Evolutionary conservation across 345 rosid genomes (phyloP).

Genomic region (Populus euphratica): DNA sequence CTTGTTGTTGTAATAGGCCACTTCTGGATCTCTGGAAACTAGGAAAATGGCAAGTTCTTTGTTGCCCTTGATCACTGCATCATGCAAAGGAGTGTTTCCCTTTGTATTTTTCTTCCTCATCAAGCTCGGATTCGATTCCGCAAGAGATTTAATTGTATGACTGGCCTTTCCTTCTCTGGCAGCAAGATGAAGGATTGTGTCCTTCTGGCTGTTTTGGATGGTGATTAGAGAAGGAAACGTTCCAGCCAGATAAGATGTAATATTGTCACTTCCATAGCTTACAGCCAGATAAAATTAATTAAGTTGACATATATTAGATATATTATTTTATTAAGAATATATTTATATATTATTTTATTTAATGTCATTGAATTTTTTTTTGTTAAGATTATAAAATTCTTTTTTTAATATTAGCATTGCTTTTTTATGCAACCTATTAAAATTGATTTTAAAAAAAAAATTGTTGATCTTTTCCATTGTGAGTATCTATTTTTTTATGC

Average conservation of each 20-base stretch:
- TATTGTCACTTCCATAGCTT: not conserved
- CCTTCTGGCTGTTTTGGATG: not conserved
- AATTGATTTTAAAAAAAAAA: no score
- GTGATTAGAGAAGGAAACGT: not conserved
- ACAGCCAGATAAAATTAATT: not conserved
- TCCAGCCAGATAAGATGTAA: not conserved
- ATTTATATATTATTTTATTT: no score
- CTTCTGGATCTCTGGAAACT: not conserved
- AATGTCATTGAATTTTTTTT: no score
- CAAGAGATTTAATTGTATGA: not conserved
- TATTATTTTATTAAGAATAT: no score
- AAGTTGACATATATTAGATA: no score
- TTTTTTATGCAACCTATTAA: no score
- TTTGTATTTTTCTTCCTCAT: not conserved
- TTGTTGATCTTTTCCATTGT: no score
- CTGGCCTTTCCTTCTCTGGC: not conserved
- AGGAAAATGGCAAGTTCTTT: not conserved
- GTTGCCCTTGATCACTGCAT: not conserved
- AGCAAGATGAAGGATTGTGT: not conserved
- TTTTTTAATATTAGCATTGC: no score
- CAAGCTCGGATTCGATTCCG: not conserved
- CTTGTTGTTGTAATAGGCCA: not conserved
- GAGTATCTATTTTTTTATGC: no score
- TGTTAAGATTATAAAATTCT: no score
- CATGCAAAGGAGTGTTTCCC: conserved; percentile 8